Evolutionary conservation across 768 basidiomycete species (phyloP).

Genomic region (button mushroom (Agaricus bisporus)): DNA sequence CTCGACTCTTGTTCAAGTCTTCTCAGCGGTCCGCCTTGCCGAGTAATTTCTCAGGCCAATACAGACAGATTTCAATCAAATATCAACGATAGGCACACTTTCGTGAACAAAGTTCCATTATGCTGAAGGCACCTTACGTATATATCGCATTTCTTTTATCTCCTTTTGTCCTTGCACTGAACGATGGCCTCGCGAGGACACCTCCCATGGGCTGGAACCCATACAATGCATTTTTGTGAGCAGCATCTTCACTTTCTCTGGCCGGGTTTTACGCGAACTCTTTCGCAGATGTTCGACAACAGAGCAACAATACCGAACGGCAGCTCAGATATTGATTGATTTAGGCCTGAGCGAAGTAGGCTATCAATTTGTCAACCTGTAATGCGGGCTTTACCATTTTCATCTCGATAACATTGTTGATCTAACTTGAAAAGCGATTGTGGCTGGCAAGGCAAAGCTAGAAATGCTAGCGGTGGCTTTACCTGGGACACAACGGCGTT

Average conservation of each 20-base stretch:
- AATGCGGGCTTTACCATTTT: neutral
- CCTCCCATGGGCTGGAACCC: constrained; percentile 47
- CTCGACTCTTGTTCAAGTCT: neutral
- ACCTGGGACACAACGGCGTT: constrained; percentile 36
- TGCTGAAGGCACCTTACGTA: neutral
- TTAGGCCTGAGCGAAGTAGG: constrained; percentile 31
- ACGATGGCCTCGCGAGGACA: constrained; percentile 35
- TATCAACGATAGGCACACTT: neutral
- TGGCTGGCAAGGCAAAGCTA: constrained; percentile 41
- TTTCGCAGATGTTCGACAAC: constrained; percentile 32
- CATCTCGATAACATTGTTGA: neutral
- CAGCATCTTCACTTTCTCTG: constrained; percentile 1
- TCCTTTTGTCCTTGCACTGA: constrained; percentile 16
- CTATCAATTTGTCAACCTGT: constrained; percentile 40
- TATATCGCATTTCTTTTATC: constrained; percentile 5
- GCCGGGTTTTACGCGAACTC: neutral
- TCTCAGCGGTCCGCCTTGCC: neutral
- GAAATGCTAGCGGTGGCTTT: constrained; percentile 34
- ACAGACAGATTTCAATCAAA: neutral
- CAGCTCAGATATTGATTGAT: constrained; percentile 32
- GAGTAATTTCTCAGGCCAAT: neutral
- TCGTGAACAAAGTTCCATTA: neutral
- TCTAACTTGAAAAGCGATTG: constrained; percentile 29
- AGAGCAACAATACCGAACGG: constrained; percentile 33
- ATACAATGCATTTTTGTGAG: constrained; percentile 41